Evolutionary conservation across 228 moss, liverwort and hornwort genomes (phyloP), one percentile per base, ranked within the genome.

Genomic region (Sphagnum magellanicum): DNA sequence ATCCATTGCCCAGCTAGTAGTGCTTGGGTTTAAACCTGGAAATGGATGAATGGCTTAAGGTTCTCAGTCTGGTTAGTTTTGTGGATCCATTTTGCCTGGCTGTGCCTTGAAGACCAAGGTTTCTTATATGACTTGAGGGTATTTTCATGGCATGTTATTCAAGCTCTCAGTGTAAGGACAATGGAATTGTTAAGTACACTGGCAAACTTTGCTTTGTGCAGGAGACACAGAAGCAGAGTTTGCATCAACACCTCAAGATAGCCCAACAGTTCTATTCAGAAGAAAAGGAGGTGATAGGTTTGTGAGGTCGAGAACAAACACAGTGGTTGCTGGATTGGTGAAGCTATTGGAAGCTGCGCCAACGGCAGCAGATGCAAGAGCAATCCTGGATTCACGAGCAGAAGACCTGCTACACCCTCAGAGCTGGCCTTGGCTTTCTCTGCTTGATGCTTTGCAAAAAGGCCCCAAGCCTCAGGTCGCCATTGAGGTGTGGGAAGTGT

Each of bases 391-490:
- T 55, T 80, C 84, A 48, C 84, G 84, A 5, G 61, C 90, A 60
- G 75, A 88, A 13, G 90, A 92, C 79, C 68, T 84, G 11, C 70
- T 85, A 16, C 80, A 75, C 4, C 74, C 86, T 11, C 79, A 71
- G 70, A 83, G 85, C 66, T 98, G 90, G 91, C 98, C 98, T 48
- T 98, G 98, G 98, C 64, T 98, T 64, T 87, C 88, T 50, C 86
- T 98, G 50, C 67, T 94, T 53, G 98, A 94, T 57, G 98, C 98
- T 5, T 78, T 98, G 79, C 94, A 98, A 71, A 89, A 78, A 71
- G 98, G 98, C 16, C 91, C 93, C 13, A 98, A 94, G 76, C 90
- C 93, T 58, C 84, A 88, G 65, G 75, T 94, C 48, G 89, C 94
- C 16, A 83, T 98, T 73, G 87, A 98, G 92, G 98, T 98, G 59